Evolutionary conservation across 192 early-diverging fungal species (phyloP), one percentile per base, ranked within the genome.

Genomic region (Phlyctochytrium arcticum): DNA sequence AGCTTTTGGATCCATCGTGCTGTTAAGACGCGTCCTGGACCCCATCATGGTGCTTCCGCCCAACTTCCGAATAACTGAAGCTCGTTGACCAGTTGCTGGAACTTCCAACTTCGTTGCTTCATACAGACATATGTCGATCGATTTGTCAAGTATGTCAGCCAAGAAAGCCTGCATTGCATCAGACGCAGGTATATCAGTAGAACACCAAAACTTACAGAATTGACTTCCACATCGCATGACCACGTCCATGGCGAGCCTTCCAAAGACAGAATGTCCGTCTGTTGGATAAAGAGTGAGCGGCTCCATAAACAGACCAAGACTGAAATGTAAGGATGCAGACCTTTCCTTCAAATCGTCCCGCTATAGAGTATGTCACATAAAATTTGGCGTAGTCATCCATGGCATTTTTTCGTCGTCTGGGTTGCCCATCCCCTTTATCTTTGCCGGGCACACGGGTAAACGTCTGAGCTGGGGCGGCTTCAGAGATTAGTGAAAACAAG

Each of bases 171-270:
- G 63, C 0, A 6, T 46, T 17, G 29, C 21, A 2, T n/a, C 21
- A 19, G 39, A 44, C 15, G 39, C 39, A 44, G 39, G 2, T 44
- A 19, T 2, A 19, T n/a, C 21, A n/a, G 21, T 44, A 44, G 39
- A 44, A 36, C 17, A 67, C 6, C 5, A 48, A 19, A 24, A n/a
- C 48, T 46, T 65, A 74, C 72, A 5, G 50, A 39, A 24, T 63
- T 59, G n/a, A 74, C 67, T 27, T 53, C 9, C n/a, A 74, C 51
- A 37, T 74, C 72, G 32, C 70, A 62, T 23, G 62, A 54, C 48
- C 55, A 61, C 12, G 48, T 33, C 61, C 60, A 70, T 6, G 47
- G 48, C 19, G 55, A 44, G 15, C 54, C 27, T 23, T 60, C 63
- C 30, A 36, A 53, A 3, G 47, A 51, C 12, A 74, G 59, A 30